Evolutionary conservation across 768 basidiomycete species (phyloP).

Genomic region (Sporobolomyces pararoseus): DNA sequence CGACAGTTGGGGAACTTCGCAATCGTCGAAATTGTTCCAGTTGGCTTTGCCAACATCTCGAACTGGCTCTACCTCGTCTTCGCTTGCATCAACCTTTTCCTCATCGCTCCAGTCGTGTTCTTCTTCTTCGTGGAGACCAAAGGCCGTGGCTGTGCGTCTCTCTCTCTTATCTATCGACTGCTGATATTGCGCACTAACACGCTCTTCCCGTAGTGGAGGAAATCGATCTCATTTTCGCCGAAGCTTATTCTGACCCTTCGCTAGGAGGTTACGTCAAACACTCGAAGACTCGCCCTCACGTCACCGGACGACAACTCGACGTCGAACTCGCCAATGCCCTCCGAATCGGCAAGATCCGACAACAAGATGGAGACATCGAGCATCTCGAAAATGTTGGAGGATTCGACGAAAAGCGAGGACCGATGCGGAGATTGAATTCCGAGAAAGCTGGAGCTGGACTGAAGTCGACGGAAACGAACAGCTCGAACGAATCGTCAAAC

Average conservation of each 20-base stretch:
- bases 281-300: background rate
- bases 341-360: slow-evolving; percentile 1
- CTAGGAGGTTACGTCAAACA: slow-evolving; percentile 20
- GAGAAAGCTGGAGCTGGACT: background rate
- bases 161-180: no score
- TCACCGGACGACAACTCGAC: slow-evolving; percentile 8
- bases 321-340: background rate
- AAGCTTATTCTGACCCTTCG: slow-evolving; percentile 10
- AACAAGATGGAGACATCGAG: slow-evolving; percentile 1
- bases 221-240: slow-evolving; percentile 24
- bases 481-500: background rate
- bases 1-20: background rate
- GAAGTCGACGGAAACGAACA: background rate
- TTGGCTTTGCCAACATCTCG: slow-evolving; percentile 7
- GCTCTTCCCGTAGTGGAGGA: no score
- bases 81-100: slow-evolving; percentile 3
- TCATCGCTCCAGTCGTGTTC: background rate
- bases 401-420: background rate
- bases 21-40: background rate
- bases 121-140: slow-evolving; percentile 19
- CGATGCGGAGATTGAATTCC: background rate
- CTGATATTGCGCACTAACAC: no score
- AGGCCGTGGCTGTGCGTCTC: background rate
- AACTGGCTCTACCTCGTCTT: slow-evolving; percentile 17
- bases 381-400: background rate